Conservation (phyloP, 306 rosid species). For the Sicyos baderoa region DNA sequence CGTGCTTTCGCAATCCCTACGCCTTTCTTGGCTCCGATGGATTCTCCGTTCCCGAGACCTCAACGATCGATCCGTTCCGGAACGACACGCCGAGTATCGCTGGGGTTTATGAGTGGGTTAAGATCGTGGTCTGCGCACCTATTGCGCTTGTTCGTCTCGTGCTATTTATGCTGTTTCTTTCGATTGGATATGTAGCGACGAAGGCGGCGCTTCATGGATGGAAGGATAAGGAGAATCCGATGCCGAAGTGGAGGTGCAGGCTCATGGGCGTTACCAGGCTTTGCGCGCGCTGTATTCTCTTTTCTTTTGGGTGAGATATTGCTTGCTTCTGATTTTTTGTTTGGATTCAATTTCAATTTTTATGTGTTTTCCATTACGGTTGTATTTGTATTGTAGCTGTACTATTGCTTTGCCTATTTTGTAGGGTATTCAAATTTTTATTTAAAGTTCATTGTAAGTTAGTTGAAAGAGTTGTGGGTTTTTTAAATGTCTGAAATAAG, state of each 20-base stretch:
- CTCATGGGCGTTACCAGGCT: slow-evolving; percentile 81
- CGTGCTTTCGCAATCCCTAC: slow-evolving; percentile 36
- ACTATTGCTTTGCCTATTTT: not conserved
- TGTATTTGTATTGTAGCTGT: not conserved
- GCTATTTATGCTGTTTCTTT: slow-evolving; percentile 47
- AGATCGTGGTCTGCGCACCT: slow-evolving; percentile 49
- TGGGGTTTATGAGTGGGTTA: slow-evolving; percentile 67
- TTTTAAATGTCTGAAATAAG: not conserved
- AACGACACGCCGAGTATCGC: slow-evolving; percentile 39
- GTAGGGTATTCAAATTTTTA: not conserved
- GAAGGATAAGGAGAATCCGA: slow-evolving; percentile 67
- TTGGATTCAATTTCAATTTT: not conserved
- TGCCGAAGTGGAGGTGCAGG: slow-evolving; percentile 78
- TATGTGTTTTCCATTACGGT: not conserved
- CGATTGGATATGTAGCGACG: slow-evolving; percentile 63
- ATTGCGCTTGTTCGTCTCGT: slow-evolving; percentile 45
- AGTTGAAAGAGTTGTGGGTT: too few species aligned
- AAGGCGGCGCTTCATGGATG: slow-evolving; percentile 65
- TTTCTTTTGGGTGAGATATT: slow-evolving; percentile 65
- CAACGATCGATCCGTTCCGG: slow-evolving; percentile 68
- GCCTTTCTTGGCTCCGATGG: slow-evolving; percentile 43
- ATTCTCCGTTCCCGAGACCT: slow-evolving; percentile 40
- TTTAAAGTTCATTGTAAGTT: not conserved
- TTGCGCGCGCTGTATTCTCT: slow-evolving; percentile 67
- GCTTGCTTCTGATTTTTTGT: not conserved